Percentiles rank a stretch among this genome's conserved stretches.
phyloP scores from a whole-genome alignment of 495 filamentous ascomycete genomes.

The Saxispiralis lemnorum region DNA sequence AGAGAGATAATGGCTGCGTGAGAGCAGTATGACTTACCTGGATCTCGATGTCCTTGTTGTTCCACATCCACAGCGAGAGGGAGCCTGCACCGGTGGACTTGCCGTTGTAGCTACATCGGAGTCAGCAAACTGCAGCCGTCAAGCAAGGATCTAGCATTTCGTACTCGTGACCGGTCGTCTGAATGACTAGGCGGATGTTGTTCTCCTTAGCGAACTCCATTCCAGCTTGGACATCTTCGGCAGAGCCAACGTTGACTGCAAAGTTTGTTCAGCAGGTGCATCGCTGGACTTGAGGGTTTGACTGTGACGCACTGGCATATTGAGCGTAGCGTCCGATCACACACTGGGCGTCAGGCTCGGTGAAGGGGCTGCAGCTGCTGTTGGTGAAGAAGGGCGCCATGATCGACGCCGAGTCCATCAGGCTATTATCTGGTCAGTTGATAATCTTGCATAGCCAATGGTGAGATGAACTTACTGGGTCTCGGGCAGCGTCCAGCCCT shows the following conservation, averaged over 20 bases:
- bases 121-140: no score
- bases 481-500: slow-evolving; percentile 8
- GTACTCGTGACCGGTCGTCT: slow-evolving; percentile 40
- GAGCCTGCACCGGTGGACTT: slow-evolving; percentile 36
- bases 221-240: slow-evolving; percentile 27
- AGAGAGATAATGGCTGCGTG: no score
- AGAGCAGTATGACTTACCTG: no score
- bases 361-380: slow-evolving; percentile 13
- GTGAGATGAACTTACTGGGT: slow-evolving; percentile 3
- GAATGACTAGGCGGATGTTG: slow-evolving; percentile 44
- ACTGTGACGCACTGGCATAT: slow-evolving; percentile 1
- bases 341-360: slow-evolving; percentile 3
- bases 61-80: slow-evolving; percentile 34
- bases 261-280: no score
- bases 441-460: no score
- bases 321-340: slow-evolving; percentile 12
- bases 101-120: slow-evolving; percentile 18
- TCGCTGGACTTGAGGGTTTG: no score
- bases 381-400: slow-evolving; percentile 19
- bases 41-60: slow-evolving; percentile 32
- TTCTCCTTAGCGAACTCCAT: slow-evolving; percentile 34
- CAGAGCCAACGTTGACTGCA: slow-evolving; percentile 7
- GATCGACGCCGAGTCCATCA: slow-evolving; percentile 5
- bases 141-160: no score
- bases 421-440: no score